Base-by-base conservation (phyloP, 2,329 filamentous ascomycete species). In the Fusarium sublunatum region DNA sequence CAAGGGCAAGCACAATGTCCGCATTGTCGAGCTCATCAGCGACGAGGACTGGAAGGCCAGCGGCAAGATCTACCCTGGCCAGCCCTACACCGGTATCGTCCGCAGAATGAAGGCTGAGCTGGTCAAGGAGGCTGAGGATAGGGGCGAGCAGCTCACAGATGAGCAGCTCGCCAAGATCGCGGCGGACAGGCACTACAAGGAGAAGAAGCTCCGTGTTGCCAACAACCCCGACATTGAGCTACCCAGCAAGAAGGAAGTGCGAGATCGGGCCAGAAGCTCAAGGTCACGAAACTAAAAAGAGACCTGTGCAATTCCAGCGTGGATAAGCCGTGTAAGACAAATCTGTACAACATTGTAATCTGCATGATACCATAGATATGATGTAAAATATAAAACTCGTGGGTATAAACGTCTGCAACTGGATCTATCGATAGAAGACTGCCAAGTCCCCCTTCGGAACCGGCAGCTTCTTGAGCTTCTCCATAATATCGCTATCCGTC, bases 401-500 rank as follows among this genome's bases (percentile, higher is more conserved):
- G 54, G 41, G 61, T 48, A 61, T 44, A 45, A 47, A 43, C 12
- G 6, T 28, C 34, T 48, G 28, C 3, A 15, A 26, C n/a, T 42
- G 6, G 24, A 10, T 34, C 26, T 73, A 86, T 51, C 80, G 77
- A 68, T 87, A 86, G 41, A 87, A 76, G 7, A 87, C 78, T 0
- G 81, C 81, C 61, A 86, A 62, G 57, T 87, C 86, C 6, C 81
- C 82, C 57, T 78, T 78, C 7, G 82, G 80, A 24, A 81, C 76
- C 3, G 80, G 81, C 29, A 88, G 78, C 32, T 78, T 82, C 74
- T 86, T 88, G 43, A 95, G 76, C 73, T 84, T 87, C 34, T 87
- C 86, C 77, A 92, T 82, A 13, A 93, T 87, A 70, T 91, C 88
- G 56, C 81, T 82, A 71, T 93, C 89, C 7, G 85, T 86, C 72